Base-by-base conservation (phyloP, 306 rosid species). In the Sesbania bispinosa region DNA sequence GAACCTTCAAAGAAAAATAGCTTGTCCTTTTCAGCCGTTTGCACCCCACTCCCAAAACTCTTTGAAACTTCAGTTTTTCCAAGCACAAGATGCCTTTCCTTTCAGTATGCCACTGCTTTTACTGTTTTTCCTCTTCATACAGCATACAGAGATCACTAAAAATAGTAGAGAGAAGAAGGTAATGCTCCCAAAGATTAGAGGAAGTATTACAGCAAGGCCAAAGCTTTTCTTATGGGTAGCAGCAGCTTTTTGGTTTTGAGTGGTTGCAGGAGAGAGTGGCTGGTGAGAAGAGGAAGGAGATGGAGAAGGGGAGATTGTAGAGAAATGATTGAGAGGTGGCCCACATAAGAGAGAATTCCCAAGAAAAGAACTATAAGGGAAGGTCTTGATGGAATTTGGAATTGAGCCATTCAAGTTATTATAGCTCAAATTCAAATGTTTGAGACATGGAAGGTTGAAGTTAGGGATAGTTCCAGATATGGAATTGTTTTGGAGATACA, bases 21-120 rank as follows among this genome's bases (percentile, higher is more conserved):
- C 67, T 86, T 90, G 87, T 90, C 88, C 85, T 86, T 90, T 74
- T 87, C 95, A 21, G 97, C 89, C 13, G 77, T 90, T 57, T 90
- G 97, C 30, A 90, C 92, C 2, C 95, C 97, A 48, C 97, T 90
- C 24, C 97, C 95, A 27, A 90, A 90, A 70, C 88, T 87, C 76
- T 77, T 83, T 6, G 95, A 83, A 75, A 83, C 63, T 80, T 86
- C 97, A 4, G 54, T 8, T 74, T 83, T 90, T 71, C 88, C 90
- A n/a, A 27, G 81, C 82, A 67, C 88, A 67, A 23, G 86, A 71
- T 24, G 85, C 82, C 74, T 88, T 88, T 52, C 80, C 86, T 76
- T 88, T 85, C 39, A 83, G 67, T 51, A 79, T 55, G 62, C 85
- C 87, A 20, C 67, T 69, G n/a, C 81, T 72, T 35, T 60, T 53